phyloP scores from a whole-genome alignment of 176 grass and related monocot genomes.

The Juncus inflexus region DNA sequence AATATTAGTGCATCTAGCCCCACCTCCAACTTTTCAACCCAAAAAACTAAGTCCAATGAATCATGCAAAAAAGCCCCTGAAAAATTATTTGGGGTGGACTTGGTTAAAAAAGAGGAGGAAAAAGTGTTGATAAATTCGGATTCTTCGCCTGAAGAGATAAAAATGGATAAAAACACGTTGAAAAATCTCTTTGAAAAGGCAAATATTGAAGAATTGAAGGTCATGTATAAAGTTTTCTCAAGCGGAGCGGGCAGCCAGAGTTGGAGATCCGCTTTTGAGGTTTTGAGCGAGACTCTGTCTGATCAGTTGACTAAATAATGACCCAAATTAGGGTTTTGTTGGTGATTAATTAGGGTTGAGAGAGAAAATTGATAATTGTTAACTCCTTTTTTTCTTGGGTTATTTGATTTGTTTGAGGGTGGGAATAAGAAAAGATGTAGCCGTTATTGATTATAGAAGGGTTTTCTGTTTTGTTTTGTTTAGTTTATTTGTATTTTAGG shows the following conservation, averaged over 20 bases:
- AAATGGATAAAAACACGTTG: conserved; percentile 11
- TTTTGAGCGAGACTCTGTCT: conserved; percentile 15
- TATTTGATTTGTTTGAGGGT: too few relatives aligned
- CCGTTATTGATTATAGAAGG: too few relatives aligned
- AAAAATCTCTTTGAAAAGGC: conserved; percentile 43
- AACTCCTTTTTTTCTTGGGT: too few relatives aligned
- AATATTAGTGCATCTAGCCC: too few relatives aligned
- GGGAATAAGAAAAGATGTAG: too few relatives aligned
- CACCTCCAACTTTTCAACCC: background rate
- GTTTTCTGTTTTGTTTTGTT: too few relatives aligned
- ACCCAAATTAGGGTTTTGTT: conserved; percentile 5
- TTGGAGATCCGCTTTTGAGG: conserved; percentile 32
- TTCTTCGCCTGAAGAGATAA: conserved; percentile 36
- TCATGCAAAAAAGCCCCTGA: conserved; percentile 16
- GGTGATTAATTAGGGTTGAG: conserved; percentile 2
- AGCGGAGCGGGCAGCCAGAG: conserved; percentile 29
- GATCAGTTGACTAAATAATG: conserved; percentile 10
- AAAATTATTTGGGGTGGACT: conserved; percentile 35
- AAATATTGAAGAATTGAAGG: conserved; percentile 42
- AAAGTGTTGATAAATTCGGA: conserved; percentile 28
- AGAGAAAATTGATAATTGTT: too few relatives aligned
- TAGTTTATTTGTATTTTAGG: too few relatives aligned
- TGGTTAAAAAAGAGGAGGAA: conserved; percentile 38
- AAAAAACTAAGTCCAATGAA: conserved; percentile 13
- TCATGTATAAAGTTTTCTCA: conserved; percentile 37